Conservation (phyloP, 257 asterid species). For the Rauvolfia tetraphylla region DNA sequence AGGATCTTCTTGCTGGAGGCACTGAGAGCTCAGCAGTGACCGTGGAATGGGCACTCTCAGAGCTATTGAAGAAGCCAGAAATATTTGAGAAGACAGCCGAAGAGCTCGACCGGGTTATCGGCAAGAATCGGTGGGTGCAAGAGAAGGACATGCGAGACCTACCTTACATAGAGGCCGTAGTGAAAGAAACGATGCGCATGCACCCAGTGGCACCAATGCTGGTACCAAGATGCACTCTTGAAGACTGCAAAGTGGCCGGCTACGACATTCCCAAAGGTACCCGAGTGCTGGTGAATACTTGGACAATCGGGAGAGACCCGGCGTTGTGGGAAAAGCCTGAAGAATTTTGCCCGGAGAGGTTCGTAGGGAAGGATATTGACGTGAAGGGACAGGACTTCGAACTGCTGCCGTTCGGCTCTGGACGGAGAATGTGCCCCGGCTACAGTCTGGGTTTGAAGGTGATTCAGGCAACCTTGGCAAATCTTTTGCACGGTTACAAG, state of each 20-base stretch:
- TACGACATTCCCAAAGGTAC: slow-evolving; percentile 37
- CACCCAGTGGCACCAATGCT: slow-evolving; percentile 64
- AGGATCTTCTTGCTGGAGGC: slow-evolving; percentile 86
- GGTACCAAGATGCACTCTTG: slow-evolving; percentile 49
- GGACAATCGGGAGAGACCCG: slow-evolving; percentile 40
- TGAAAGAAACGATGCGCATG: slow-evolving; percentile 43
- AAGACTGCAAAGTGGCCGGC: slow-evolving; percentile 56
- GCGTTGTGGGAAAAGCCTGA: slow-evolving; percentile 39
- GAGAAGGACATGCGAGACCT: slow-evolving; percentile 33
- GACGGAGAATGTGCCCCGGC: slow-evolving; percentile 50
- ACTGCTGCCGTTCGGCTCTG: slow-evolving; percentile 42
- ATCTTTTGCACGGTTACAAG: slow-evolving; percentile 41
- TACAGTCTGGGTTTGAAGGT: slow-evolving; percentile 41
- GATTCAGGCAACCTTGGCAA: slow-evolving; percentile 34
- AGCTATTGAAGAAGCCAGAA: slow-evolving; percentile 63
- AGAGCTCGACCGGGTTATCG: slow-evolving; percentile 67
- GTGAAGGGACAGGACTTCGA: slow-evolving; percentile 36
- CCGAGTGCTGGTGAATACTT: slow-evolving; percentile 27
- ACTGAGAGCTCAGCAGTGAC: slow-evolving; percentile 86
- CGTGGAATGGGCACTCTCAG: slow-evolving; percentile 90
- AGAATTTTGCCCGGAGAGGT: slow-evolving; percentile 37
- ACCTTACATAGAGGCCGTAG: slow-evolving; percentile 35
- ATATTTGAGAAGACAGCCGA: slow-evolving; percentile 53
- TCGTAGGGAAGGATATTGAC: slow-evolving; percentile 28
- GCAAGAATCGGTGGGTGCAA: slow-evolving; percentile 44